These are phyloP conservation scores for Chlorella sorokiniana DNA, from an alignment of 139 green algal genomes.

Conservation along the genomic window DNA sequence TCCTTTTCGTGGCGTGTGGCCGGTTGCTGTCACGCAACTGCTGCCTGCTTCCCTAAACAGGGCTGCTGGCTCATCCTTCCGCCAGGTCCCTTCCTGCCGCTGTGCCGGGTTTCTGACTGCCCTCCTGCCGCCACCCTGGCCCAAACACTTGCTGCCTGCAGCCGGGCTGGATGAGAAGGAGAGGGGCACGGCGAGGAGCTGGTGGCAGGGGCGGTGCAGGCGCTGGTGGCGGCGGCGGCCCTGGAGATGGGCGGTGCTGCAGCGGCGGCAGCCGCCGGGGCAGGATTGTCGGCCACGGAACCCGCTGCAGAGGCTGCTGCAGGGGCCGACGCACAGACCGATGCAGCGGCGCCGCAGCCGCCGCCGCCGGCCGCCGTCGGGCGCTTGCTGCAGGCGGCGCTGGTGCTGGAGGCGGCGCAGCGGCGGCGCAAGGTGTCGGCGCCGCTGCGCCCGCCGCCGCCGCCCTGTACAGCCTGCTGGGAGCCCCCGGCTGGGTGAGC, in stretches of 20 bases:
- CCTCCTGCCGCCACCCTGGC: neutral
- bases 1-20: neutral
- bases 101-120: neutral
- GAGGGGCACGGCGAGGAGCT: slow-evolving; percentile 78
- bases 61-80: too few species aligned
- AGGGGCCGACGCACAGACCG: too few species aligned
- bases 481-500: slow-evolving; percentile 30
- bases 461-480: slow-evolving; percentile 64
- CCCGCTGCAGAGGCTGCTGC: neutral
- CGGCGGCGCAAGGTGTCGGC: slow-evolving; percentile 55
- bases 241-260: neutral
- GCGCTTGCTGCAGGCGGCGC: slow-evolving; percentile 49
- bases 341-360: slow-evolving; percentile 44
- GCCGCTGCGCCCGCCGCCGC: slow-evolving; percentile 59
- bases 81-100: too few species aligned
- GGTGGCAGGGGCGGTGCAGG: slow-evolving; percentile 54
- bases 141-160: neutral
- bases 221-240: slow-evolving; percentile 47
- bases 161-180: slow-evolving; percentile 72
- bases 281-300: too few species aligned
- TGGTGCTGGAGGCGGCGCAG: slow-evolving; percentile 52
- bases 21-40: neutral
- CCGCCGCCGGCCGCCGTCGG: slow-evolving; percentile 44
- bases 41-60: too few species aligned
- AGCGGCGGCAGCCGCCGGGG: too few species aligned